Conservation (phyloP, 148 eudicot species). For the Nepenthes mirabilis region DNA sequence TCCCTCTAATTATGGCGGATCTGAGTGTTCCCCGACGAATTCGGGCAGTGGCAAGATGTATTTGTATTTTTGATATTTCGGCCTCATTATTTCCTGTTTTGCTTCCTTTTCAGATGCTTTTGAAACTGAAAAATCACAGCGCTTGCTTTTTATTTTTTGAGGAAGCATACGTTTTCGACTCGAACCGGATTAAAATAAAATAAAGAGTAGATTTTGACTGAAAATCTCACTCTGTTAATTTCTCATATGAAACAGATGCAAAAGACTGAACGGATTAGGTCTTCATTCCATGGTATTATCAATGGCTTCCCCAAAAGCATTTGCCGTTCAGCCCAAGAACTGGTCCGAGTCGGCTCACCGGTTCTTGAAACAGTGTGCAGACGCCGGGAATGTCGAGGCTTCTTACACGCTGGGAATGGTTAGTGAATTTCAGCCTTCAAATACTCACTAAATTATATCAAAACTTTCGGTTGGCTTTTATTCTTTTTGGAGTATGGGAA, state of each 20-base stretch:
- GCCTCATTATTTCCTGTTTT: no score
- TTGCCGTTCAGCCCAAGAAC: slow-evolving; percentile 44
- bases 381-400: slow-evolving; percentile 74
- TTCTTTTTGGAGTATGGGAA: no score
- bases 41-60: background rate
- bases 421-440: background rate
- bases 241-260: slow-evolving; percentile 40
- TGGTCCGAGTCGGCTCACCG: slow-evolving; percentile 68
- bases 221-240: background rate
- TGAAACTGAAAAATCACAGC: no score
- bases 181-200: no score
- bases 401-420: slow-evolving; percentile 89
- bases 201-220: background rate
- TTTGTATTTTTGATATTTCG: no score
- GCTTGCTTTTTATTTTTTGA: background rate
- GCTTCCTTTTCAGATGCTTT: no score
- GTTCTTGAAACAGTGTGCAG: slow-evolving; percentile 52
- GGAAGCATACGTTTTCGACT: background rate
- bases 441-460: background rate
- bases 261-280: slow-evolving; percentile 65
- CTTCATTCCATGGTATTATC: slow-evolving; percentile 43
- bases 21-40: background rate
- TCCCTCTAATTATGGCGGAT: background rate
- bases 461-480: no score
- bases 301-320: slow-evolving; percentile 35